These are phyloP conservation scores for Heritiera fomes DNA, from an alignment of 345 rosid species.

Conservation along the genomic window DNA sequence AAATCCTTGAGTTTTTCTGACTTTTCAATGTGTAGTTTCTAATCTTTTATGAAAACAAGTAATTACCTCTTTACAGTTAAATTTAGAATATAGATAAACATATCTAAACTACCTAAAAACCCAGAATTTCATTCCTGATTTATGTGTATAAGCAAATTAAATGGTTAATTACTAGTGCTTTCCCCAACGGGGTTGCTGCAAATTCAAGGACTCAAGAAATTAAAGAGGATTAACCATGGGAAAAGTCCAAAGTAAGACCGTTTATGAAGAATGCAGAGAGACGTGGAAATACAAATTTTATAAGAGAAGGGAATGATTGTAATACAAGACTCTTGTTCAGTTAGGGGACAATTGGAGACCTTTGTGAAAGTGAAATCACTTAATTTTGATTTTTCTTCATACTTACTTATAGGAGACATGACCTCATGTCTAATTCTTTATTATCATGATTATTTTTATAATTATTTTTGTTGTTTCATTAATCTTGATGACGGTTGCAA, in stretches of 20 bases:
- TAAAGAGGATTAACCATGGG: neutral
- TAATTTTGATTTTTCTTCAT: slow-evolving; percentile 43
- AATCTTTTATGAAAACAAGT: too few relatives aligned
- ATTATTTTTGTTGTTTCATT: neutral
- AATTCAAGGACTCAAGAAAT: neutral
- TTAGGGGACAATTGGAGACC: slow-evolving; percentile 46
- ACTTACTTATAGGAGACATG: slow-evolving; percentile 38
- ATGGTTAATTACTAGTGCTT: neutral
- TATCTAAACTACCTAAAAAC: too few relatives aligned
- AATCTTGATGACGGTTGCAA: slow-evolving; percentile 41
- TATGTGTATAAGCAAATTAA: too few relatives aligned
- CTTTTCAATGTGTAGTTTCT: neutral
- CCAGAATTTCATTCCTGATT: too few relatives aligned
- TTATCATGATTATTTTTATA: neutral
- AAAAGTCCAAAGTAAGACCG: slow-evolving; percentile 9
- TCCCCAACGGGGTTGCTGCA: neutral
- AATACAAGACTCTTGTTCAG: slow-evolving; percentile 45
- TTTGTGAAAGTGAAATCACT: slow-evolving; percentile 56
- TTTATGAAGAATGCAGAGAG: slow-evolving; percentile 17
- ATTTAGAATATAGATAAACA: too few relatives aligned
- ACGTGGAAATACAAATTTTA: slow-evolving; percentile 12
- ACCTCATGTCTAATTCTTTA: slow-evolving; percentile 24
- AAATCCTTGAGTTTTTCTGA: neutral
- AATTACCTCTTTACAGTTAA: too few relatives aligned
- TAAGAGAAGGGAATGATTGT: slow-evolving; percentile 32